These are phyloP conservation scores for Diddensiella santjacobensis DNA, from an alignment of 805 yeast species.

Conservation along the genomic window DNA sequence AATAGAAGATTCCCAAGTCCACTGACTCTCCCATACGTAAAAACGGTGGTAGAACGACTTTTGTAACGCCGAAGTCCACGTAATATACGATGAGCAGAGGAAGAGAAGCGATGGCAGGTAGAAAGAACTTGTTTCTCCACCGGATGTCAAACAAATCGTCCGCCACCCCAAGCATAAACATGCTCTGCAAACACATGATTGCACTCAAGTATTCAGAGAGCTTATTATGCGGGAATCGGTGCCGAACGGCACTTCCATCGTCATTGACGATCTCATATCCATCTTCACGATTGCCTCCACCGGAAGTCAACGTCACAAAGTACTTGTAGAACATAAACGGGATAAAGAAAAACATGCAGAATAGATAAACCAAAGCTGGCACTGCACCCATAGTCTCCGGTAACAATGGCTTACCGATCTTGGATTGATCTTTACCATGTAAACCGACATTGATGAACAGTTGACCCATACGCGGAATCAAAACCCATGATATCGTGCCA, in stretches of 20 bases:
- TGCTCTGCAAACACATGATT: conserved; percentile 75
- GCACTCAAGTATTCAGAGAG: conserved; percentile 85
- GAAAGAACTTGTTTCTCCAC: conserved; percentile 95
- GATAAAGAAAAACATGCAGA: conserved; percentile 76
- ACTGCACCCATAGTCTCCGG: conserved; percentile 95
- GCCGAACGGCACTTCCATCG: conserved; percentile 11
- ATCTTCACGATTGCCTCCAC: conserved; percentile 54
- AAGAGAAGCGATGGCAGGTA: conserved; percentile 91
- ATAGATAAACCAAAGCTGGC: conserved; percentile 73
- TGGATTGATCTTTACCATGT: conserved; percentile 80
- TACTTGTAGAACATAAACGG: conserved; percentile 84
- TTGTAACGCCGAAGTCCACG: conserved; percentile 90
- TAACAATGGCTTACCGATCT: conserved; percentile 64
- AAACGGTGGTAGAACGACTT: conserved; percentile 75
- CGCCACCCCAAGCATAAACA: conserved; percentile 79
- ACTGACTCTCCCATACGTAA: conserved; percentile 44
- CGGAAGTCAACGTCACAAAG: conserved; percentile 54
- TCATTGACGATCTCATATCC: conserved; percentile 30
- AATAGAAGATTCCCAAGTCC: conserved; percentile 77
- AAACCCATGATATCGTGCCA: conserved; percentile 50
- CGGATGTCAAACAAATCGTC: conserved; percentile 94
- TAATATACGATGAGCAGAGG: conserved; percentile 89
- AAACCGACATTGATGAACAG: conserved; percentile 75
- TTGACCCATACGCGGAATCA: conserved; percentile 67
- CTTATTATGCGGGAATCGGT: conserved; percentile 69